Evolutionary conservation across 192 early-diverging fungal species (phyloP).

Genomic region (Podila epigama): DNA sequence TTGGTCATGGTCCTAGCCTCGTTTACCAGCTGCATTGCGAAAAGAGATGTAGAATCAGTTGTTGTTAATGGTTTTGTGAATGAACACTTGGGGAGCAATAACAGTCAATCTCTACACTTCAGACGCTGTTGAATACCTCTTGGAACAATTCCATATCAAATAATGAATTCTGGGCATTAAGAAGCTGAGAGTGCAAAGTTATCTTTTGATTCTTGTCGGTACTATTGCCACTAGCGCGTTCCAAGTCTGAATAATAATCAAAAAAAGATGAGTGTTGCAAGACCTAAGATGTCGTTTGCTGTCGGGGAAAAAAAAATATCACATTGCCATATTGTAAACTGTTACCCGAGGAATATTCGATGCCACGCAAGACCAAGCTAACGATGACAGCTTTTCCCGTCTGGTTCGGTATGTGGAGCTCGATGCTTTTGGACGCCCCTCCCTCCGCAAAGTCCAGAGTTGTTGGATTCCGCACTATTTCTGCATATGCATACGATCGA

Average conservation of each 20-base stretch:
- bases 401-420: constrained; percentile 29
- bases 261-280: too few relatives aligned
- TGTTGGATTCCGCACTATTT: constrained; percentile 19
- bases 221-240: too few relatives aligned
- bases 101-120: too few relatives aligned
- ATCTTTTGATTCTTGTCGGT: too few relatives aligned
- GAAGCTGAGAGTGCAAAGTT: constrained; percentile 37
- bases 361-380: constrained; percentile 31
- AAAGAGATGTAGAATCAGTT: background rate
- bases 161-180: constrained; percentile 52
- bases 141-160: constrained; percentile 59
- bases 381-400: constrained; percentile 27
- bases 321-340: too few relatives aligned
- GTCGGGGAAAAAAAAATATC: background rate
- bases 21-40: constrained; percentile 14
- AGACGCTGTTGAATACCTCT: constrained; percentile 39
- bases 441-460: background rate
- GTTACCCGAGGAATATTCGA: constrained; percentile 10
- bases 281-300: too few relatives aligned
- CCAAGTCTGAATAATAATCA: too few relatives aligned
- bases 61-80: too few relatives aligned
- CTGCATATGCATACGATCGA: constrained; percentile 21
- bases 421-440: constrained; percentile 18
- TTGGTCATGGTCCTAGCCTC: constrained; percentile 36
- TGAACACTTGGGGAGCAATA: too few relatives aligned